A percentile compares a stretch with the other conserved stretches of the same genome.
Evolutionary conservation across 2,329 filamentous ascomycete species (phyloP).

Genomic region (Xylariaceae sp.): DNA sequence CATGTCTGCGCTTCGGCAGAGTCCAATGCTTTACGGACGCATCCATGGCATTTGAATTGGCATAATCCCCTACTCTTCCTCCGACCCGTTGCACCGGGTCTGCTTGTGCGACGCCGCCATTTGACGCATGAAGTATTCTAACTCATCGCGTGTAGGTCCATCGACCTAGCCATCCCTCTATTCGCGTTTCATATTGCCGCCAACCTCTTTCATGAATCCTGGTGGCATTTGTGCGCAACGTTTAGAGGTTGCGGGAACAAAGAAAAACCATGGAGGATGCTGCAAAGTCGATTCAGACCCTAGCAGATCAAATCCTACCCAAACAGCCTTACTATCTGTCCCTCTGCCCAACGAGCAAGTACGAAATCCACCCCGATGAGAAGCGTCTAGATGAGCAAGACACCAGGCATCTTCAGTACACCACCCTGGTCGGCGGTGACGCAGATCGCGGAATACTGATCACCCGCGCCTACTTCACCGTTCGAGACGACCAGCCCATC

Average conservation of each 20-base stretch:
- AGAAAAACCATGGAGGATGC: constrained; percentile 51
- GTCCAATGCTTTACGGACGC: too few relatives aligned
- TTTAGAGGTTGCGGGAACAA: constrained; percentile 30
- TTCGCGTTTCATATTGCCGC: constrained; percentile 6
- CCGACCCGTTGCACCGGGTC: constrained; percentile 9
- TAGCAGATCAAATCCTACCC: constrained; percentile 51
- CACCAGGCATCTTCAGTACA: constrained; percentile 50
- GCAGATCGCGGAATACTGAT: constrained; percentile 55
- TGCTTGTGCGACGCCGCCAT: too few relatives aligned
- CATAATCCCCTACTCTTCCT: not conserved
- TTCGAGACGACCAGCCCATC: constrained; percentile 45
- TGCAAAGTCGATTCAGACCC: constrained; percentile 52
- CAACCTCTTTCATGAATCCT: constrained; percentile 27
- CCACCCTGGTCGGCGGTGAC: constrained; percentile 50
- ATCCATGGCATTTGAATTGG: not conserved
- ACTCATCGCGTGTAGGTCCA: constrained; percentile 3
- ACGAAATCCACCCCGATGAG: constrained; percentile 38
- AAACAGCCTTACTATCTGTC: constrained; percentile 49
- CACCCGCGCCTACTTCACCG: constrained; percentile 55
- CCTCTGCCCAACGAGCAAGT: constrained; percentile 45
- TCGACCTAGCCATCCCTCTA: not conserved
- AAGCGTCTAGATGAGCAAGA: constrained; percentile 47
- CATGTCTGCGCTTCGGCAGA: too few relatives aligned
- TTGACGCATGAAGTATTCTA: too few relatives aligned
- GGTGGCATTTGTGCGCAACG: constrained; percentile 28